A percentile compares a stretch with the other conserved stretches of the same genome.
phyloP scores from a whole-genome alignment of 805 yeast species.

The Jamesozyma hellenica region DNA sequence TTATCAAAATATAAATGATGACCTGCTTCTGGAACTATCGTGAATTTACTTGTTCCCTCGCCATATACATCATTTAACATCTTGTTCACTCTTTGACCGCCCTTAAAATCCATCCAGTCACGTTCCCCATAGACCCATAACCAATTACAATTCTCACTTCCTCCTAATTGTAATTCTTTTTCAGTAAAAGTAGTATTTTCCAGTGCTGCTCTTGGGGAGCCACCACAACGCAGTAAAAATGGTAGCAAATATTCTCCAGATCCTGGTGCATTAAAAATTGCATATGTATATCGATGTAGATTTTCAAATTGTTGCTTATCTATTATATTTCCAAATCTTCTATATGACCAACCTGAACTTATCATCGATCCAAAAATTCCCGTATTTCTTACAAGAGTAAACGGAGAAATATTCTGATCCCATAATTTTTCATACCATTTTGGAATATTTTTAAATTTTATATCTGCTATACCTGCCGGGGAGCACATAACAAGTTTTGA shows the following conservation, averaged over 20 bases:
- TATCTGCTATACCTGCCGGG: slow-evolving; percentile 73
- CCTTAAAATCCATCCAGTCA: slow-evolving; percentile 55
- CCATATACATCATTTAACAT: slow-evolving; percentile 14
- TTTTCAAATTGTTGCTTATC: slow-evolving; percentile 24
- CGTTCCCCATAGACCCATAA: slow-evolving; percentile 79
- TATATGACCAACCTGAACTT: slow-evolving; percentile 80
- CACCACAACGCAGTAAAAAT: slow-evolving; percentile 82
- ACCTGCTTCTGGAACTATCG: slow-evolving; percentile 48
- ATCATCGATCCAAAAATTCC: slow-evolving; percentile 79
- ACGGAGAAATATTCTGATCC: slow-evolving; percentile 84
- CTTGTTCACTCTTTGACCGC: slow-evolving; percentile 30
- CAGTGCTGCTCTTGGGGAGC: slow-evolving; percentile 73
- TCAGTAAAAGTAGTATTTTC: slow-evolving; percentile 21
- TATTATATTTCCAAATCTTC: slow-evolving; percentile 43
- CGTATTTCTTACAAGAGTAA: slow-evolving; percentile 61
- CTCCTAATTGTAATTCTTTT: slow-evolving; percentile 10
- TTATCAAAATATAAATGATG: slow-evolving; percentile 77
- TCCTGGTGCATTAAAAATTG: slow-evolving; percentile 76
- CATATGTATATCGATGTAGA: slow-evolving; percentile 72
- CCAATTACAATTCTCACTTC: slow-evolving; percentile 49
- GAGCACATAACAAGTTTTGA: slow-evolving; percentile 67
- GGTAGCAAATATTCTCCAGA: slow-evolving; percentile 90
- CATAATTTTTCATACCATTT: slow-evolving; percentile 70
- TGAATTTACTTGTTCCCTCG: slow-evolving; percentile 26
- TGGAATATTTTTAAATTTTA: slow-evolving; percentile 45